A percentile compares a stretch with the other conserved stretches of the same genome.
Evolutionary conservation across 305 asterid species (phyloP).

Genomic region (Solanum hybrid): DNA sequence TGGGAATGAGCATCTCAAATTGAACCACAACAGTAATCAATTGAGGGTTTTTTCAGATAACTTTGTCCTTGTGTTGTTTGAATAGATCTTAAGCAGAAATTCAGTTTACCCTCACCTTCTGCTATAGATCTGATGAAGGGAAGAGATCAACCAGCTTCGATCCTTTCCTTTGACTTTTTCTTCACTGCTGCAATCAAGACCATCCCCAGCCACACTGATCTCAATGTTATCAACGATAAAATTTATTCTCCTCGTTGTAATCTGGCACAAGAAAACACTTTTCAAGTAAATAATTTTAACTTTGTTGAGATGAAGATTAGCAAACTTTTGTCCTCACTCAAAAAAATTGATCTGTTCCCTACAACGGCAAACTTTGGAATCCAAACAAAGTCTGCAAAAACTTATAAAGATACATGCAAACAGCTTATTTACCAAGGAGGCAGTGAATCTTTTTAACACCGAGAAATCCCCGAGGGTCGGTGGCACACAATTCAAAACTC

Average conservation of each 20-base stretch:
- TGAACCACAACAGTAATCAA: background rate
- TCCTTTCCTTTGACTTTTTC: constrained; percentile 72
- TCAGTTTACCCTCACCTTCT: constrained; percentile 61
- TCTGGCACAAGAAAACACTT: constrained; percentile 29
- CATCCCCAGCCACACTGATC: constrained; percentile 39
- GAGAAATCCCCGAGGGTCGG: background rate
- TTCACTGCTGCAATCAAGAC: constrained; percentile 35
- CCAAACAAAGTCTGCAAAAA: background rate
- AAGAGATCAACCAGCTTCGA: constrained; percentile 86
- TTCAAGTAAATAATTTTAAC: background rate
- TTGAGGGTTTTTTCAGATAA: background rate
- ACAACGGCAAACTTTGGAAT: background rate
- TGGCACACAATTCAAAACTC: background rate
- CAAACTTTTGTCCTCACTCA: background rate
- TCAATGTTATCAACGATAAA: constrained; percentile 76
- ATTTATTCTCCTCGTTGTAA: constrained; percentile 90
- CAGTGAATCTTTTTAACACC: background rate
- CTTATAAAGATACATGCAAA: background rate
- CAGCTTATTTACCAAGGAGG: background rate
- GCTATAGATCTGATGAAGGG: constrained; percentile 96
- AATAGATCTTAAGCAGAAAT: background rate
- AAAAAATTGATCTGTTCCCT: background rate
- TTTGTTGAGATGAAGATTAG: background rate
- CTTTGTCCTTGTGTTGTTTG: background rate
- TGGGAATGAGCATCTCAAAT: background rate